Percentiles rank a stretch among this genome's conserved stretches.
Evolutionary conservation across 2,329 filamentous ascomycete species (phyloP).

Genomic region (Rhynchosporium agropyri): DNA sequence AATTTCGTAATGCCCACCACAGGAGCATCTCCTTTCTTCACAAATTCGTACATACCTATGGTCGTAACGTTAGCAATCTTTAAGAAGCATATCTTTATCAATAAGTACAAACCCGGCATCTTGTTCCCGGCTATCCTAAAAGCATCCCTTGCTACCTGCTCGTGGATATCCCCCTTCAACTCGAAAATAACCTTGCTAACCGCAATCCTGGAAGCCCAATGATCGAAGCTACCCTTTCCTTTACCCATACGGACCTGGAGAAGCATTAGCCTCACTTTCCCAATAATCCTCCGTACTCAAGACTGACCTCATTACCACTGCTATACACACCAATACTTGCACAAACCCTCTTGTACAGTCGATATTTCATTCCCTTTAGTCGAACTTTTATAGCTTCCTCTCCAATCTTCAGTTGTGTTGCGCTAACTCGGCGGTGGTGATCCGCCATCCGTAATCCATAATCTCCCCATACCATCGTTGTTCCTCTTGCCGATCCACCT

Average conservation of each 20-base stretch:
- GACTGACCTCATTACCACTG: constrained; percentile 82
- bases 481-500: constrained; percentile 88
- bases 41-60: constrained; percentile 83
- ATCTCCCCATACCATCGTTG: constrained; percentile 94
- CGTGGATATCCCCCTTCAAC: constrained; percentile 87
- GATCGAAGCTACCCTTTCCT: constrained; percentile 95
- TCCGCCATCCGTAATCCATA: constrained; percentile 93
- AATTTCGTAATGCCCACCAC: constrained; percentile 93
- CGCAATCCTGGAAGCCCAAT: constrained; percentile 88
- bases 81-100: not conserved
- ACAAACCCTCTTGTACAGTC: constrained; percentile 85
- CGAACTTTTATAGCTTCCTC: constrained; percentile 91
- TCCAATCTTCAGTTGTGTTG: constrained; percentile 82
- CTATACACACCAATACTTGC: constrained; percentile 96
- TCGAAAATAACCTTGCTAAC: constrained; percentile 94
- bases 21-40: constrained; percentile 86
- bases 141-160: constrained; percentile 90
- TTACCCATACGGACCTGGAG: constrained; percentile 91
- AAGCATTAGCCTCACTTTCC: constrained; percentile 21
- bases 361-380: constrained; percentile 87
- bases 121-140: constrained; percentile 95
- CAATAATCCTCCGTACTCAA: not conserved
- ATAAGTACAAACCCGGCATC: constrained; percentile 70
- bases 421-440: constrained; percentile 87
- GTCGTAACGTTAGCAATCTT: constrained; percentile 30